phyloP scores from a whole-genome alignment of 768 basidiomycete species.

The Boletellus emodensis region DNA sequence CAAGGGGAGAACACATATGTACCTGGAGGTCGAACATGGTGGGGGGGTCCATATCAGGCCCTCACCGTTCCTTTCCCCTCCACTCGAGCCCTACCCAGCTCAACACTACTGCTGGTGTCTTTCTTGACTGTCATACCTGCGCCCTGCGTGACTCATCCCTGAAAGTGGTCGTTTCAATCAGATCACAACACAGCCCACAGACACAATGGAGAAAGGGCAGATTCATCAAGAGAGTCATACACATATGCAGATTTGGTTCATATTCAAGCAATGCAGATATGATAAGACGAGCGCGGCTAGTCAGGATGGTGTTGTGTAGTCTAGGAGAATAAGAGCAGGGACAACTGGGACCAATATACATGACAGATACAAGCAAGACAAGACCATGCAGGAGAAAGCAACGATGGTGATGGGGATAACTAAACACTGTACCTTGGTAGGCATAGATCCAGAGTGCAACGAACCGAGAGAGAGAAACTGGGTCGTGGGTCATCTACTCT shows the following conservation, averaged over 20 bases:
- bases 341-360: background rate
- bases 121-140: too few species aligned
- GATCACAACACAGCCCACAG: too few species aligned
- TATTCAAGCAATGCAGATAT: conserved; percentile 17
- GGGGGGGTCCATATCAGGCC: too few species aligned
- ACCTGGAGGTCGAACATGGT: conserved; percentile 24
- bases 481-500: too few species aligned
- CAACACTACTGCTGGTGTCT: too few species aligned
- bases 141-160: too few species aligned
- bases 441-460: background rate
- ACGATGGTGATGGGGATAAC: conserved; percentile 6
- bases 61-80: too few species aligned
- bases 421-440: conserved; percentile 1
- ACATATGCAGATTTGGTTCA: background rate
- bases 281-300: conserved; percentile 14
- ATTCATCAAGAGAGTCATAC: too few species aligned
- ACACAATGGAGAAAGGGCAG: too few species aligned
- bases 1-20: background rate
- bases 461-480: background rate
- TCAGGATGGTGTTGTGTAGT: background rate
- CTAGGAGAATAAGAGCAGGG: conserved; percentile 9
- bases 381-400: too few species aligned
- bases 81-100: too few species aligned
- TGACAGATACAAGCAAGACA: conserved; percentile 12
- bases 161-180: too few species aligned